Conservation (phyloP, 1,139 yeast species). For the Scheffersomyces illinoinensis region DNA sequence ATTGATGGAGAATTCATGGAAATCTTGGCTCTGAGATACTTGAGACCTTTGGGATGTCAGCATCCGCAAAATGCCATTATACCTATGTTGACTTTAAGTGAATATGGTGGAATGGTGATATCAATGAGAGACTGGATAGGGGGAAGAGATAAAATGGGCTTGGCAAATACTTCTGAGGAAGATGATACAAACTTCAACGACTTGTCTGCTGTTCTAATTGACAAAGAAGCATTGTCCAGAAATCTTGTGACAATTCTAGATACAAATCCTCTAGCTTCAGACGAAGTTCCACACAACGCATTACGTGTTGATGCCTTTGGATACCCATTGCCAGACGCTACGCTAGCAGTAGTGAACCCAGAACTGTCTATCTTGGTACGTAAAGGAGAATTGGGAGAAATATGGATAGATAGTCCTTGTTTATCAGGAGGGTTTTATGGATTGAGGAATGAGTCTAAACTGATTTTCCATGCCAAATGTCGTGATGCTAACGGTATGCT, state of each 20-base stretch:
- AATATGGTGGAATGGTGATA: slow-evolving; percentile 95
- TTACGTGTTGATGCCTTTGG: slow-evolving; percentile 91
- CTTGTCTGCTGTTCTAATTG: slow-evolving; percentile 72
- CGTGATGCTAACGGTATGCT: slow-evolving; percentile 66
- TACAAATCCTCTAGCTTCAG: slow-evolving; percentile 57
- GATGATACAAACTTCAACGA: slow-evolving; percentile 43
- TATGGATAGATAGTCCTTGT: slow-evolving; percentile 93
- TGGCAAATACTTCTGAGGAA: slow-evolving; percentile 29
- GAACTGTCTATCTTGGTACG: slow-evolving; percentile 72
- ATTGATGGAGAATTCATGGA: slow-evolving; percentile 94
- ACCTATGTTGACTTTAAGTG: slow-evolving; percentile 86
- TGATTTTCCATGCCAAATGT: slow-evolving; percentile 81
- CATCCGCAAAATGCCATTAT: slow-evolving; percentile 78
- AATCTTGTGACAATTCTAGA: slow-evolving; percentile 74
- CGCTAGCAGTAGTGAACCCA: slow-evolving; percentile 91
- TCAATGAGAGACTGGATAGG: slow-evolving; percentile 91
- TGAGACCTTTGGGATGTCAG: slow-evolving; percentile 84
- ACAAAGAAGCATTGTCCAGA: slow-evolving; percentile 76
- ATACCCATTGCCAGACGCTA: slow-evolving; percentile 90
- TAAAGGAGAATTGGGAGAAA: slow-evolving; percentile 87
- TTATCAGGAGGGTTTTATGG: slow-evolving; percentile 90
- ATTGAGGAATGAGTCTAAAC: slow-evolving; percentile 62
- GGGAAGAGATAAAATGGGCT: slow-evolving; percentile 60
- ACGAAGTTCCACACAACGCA: slow-evolving; percentile 49
- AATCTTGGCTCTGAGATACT: slow-evolving; percentile 86